Percentiles rank a stretch among this genome's conserved stretches.
These are phyloP conservation scores for Capniomyces stellatus DNA, from an alignment of 371 early-diverging fungal species.

Conservation along the genomic window DNA sequence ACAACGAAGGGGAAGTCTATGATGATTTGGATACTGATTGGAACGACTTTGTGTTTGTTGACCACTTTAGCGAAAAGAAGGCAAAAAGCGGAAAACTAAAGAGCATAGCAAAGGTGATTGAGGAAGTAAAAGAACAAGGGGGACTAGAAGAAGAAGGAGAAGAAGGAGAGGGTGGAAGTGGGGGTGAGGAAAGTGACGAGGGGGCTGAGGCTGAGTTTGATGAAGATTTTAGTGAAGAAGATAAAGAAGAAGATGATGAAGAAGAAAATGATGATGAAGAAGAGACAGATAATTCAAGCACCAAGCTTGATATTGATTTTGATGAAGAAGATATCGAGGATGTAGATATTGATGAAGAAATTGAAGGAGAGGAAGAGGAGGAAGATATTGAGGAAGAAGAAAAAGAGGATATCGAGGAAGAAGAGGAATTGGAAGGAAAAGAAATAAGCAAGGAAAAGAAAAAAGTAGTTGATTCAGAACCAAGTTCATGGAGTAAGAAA, in stretches of 20 bases:
- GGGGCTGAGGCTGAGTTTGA: background rate
- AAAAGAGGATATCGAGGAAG: conserved; percentile 15
- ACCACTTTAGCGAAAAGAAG: conserved; percentile 22
- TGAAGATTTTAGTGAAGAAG: conserved; percentile 1
- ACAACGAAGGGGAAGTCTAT: conserved; percentile 22
- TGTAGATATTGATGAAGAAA: conserved; percentile 13
- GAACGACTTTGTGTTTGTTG: conserved; percentile 18
- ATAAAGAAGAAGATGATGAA: conserved; percentile 5
- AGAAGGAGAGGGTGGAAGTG: background rate
- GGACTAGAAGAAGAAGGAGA: background rate
- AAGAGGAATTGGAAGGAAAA: background rate
- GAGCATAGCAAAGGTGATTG: conserved; percentile 16
- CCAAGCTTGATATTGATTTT: background rate
- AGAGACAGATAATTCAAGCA: background rate
- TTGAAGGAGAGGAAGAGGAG: background rate
- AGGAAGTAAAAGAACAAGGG: conserved; percentile 9
- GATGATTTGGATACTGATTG: conserved; percentile 18
- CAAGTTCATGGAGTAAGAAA: too few relatives aligned
- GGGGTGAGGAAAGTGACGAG: background rate
- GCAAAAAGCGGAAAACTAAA: conserved; percentile 15
- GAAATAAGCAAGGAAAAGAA: background rate
- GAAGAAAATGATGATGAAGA: background rate
- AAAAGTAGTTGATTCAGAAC: too few relatives aligned
- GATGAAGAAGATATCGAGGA: background rate
- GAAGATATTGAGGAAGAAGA: conserved; percentile 14